Evolutionary conservation across 441 rosid genomes (phyloP), one percentile per base, ranked within the genome.

Genomic region (Euphorbia schlechtendalii): DNA sequence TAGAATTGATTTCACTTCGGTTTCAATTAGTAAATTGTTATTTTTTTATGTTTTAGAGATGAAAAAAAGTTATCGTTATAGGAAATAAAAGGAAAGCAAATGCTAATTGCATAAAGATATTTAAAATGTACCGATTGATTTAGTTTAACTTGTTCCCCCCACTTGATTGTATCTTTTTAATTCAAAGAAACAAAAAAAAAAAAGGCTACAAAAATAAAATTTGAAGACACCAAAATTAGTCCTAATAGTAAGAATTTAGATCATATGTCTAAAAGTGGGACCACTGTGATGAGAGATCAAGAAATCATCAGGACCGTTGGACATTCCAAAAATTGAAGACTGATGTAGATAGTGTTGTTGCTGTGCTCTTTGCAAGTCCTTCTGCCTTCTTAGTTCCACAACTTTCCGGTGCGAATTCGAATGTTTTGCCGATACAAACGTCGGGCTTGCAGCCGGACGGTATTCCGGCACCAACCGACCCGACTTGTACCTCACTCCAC

Each of bases 351-450:
- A 82, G n/a, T 82, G 90, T 17, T 77, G 83, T 2, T 75, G 86
- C 13, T 77, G 89, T 56, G 75, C 81, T 71, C 67, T 74, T 12
- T 75, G 83, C 75, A 83, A 4, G 17, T 92, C 96, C 66, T 85
- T 86, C 74, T 83, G 91, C 61, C 96, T 81, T 67, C 96, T 77
- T 22, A 90, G 93, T 83, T 90, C 97, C 43, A 90, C 64, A 60
- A 90, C 97, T 77, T 90, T 90, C 56, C 97, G 80, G 73, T 90
- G 97, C 17, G 96, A 90, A 66, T 86, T 90, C 1, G 97, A 90
- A 73, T 90, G 97, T 54, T 80, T 90, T 1, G 93, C 73, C 12
- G 84, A 78, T 60, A 85, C 70, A 15, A 88, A 90, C 0, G 97
- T 90, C 32, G 97, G 97, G 55, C 97, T 90, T 0, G 93, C 77